phyloP scores from a whole-genome alignment of 75 land plant species.

The Sequoiadendron giganteum region DNA sequence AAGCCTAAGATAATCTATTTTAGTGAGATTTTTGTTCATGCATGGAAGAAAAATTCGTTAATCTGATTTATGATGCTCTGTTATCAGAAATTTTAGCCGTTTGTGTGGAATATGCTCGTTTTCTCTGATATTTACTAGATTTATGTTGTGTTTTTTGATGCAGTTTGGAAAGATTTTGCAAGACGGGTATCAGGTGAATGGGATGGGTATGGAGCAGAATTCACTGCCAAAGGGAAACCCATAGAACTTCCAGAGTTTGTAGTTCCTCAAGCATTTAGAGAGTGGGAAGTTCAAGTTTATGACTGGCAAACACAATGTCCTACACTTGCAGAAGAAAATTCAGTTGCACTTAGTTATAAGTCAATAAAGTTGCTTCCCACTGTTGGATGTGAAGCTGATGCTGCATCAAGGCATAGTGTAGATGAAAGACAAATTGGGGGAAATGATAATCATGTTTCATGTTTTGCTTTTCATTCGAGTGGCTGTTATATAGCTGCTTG shows the following conservation, averaged over 20 bases:
- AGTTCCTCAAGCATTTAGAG: constrained; percentile 78
- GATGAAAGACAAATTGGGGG: constrained; percentile 55
- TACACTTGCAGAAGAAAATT: constrained; percentile 58
- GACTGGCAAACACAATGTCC: constrained; percentile 99
- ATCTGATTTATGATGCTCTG: background rate
- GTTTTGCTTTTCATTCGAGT: constrained; percentile 55
- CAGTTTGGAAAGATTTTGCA: constrained; percentile 72
- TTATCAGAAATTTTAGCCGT: background rate
- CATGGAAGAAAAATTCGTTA: background rate
- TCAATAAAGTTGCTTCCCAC: constrained; percentile 71
- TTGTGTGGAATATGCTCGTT: background rate
- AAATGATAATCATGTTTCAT: constrained; percentile 19
- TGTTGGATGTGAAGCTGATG: constrained; percentile 96
- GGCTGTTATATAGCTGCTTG: constrained; percentile 80
- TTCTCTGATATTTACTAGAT: background rate
- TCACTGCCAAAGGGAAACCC: constrained; percentile 61
- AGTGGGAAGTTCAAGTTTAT: constrained; percentile 80
- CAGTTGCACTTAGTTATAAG: constrained; percentile 42
- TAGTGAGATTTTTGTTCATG: background rate
- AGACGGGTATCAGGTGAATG: constrained; percentile 82
- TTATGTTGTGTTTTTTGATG: background rate
- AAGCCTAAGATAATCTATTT: background rate
- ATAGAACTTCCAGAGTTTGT: constrained; percentile 72
- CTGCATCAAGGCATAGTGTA: constrained; percentile 65
- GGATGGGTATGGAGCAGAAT: constrained; percentile 90